Base-by-base conservation (phyloP, 2,329 filamentous ascomycete species). In the Cytospora piceicola region DNA sequence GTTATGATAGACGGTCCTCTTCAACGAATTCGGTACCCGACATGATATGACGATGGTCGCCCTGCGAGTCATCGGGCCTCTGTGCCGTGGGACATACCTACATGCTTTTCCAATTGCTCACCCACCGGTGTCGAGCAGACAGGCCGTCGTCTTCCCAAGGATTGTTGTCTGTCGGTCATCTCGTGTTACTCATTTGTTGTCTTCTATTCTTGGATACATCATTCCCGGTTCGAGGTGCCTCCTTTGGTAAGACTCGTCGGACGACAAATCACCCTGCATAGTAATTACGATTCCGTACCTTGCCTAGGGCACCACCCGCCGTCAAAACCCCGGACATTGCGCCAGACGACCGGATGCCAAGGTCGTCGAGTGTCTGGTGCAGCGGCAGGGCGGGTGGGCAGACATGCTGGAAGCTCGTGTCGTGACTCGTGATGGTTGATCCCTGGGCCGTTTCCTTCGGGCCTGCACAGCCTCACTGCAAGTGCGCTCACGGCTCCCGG, bases 381-480 rank as follows among this genome's bases (percentile, higher is more conserved):
- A 49, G 46, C 22, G n/a, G 46, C 11, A 20, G 39, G 39, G 17
- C 36, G 12, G 32, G 32, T 36, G 34, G 34, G 15, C 34, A 36
- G 12, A 14, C 46, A 22, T 36, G 34, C 34, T 49, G 22, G 46
- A 49, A 24, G 46, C 46, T 62, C 60, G 60, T 62, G 60, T 62
- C 51, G 52, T 36, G 34, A 39, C n/a, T 58, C 34, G 32, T 34
- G 36, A 58, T 36, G 46, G 17, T 22, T 29, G 24, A 27, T 30
- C 32, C 57, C 57, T 32, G 24, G 52, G 15, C 42, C 29, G 9
- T 49, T 22, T 24, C 14, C 11, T 24, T 49, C 9, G 22, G 55
- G 30, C 42, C 27, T 65, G 62, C 65, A 67, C 65, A 65, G 65
- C 65, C 65, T 67, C 65, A 54, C 54, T 49, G n/a, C 9, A 9